phyloP scores from a whole-genome alignment of 805 yeast genomes.

The Candida stauntonica region DNA sequence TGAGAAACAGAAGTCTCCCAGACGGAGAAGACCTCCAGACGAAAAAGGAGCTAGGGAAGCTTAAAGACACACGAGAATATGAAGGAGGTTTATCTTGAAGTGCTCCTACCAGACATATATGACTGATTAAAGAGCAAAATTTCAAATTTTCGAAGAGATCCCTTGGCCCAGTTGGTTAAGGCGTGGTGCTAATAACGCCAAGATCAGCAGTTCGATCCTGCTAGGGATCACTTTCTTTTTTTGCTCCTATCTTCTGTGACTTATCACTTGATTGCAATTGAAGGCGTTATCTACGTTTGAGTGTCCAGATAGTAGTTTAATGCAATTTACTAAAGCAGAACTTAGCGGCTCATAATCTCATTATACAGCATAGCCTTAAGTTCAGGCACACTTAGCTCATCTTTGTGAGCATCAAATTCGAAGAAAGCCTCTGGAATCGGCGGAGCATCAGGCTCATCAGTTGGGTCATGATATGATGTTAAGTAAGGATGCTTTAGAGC shows the following conservation, averaged over 20 bases:
- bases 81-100: background rate
- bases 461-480: conserved; percentile 86
- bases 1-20: too few relatives aligned
- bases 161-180: conserved; percentile 60
- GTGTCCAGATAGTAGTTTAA: too few relatives aligned
- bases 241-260: background rate
- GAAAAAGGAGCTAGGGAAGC: too few relatives aligned
- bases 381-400: conserved; percentile 70
- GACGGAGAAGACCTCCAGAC: too few relatives aligned
- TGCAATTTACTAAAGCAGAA: too few relatives aligned
- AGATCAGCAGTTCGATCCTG: conserved; percentile 87
- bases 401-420: conserved; percentile 81
- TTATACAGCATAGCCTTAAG: conserved; percentile 73
- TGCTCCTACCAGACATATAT: background rate
- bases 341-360: conserved; percentile 66
- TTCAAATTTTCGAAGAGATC: conserved; percentile 28
- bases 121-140: background rate
- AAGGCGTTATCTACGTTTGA: too few relatives aligned
- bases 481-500: conserved; percentile 87
- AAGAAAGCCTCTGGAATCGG: conserved; percentile 85
- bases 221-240: conserved; percentile 57
- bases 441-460: conserved; percentile 83
- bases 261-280: too few relatives aligned
- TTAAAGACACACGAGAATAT: too few relatives aligned
- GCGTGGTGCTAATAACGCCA: conserved; percentile 52